Base-by-base conservation (phyloP, 192 early-diverging fungal species). In the Phycomyces blakesleeanus region DNA sequence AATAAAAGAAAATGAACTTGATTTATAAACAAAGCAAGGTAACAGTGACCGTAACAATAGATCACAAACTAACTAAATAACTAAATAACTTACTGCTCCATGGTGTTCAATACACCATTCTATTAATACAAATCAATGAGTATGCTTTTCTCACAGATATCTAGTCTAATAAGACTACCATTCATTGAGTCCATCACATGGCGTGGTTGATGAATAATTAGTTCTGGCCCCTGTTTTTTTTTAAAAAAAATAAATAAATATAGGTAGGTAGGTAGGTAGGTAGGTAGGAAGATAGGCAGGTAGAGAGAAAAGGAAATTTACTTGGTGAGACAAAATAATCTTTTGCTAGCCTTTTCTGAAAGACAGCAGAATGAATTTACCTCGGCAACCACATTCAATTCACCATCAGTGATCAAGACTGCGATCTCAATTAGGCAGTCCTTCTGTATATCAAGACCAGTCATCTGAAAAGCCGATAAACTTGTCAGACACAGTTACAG, bases 401-500 rank as follows among this genome's bases (percentile, higher is more conserved):
- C 78, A 15, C 81, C 88, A 67, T 98, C 91, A 0, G 96, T 96
- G 61, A 97, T 76, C 41, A 98, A 82, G 53, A 82, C 83, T 0
- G 95, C 92, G 37, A 98, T 92, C 73, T 97, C 92, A 61, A 97
- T 92, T 68, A 95, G 83, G 29, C 85, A 83, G 67, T 93, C 93
- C 51, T 87, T 85, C 9, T 64, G 52, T 34, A 83, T 57, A 66
- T 89, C 78, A 29, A 94, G 78, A 27, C 91, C 91, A 0, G 88
- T 91, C 89, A 93, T 91, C 78, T 88, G 72, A 58, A n/a, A n/a
- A n/a, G n/a, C n/a, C 69, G 27, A 16, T 26, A n/a, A n/a, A 25
- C 11, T 39, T 41, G 52, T 34, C 16, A 54, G 57, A 42, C 14
- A 15, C 57, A n/a, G n/a, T n/a, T n/a, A n/a, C n/a, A n/a, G n/a